Conservation (phyloP, 768 basidiomycete genomes). For the Infundibulicybe gibba region DNA sequence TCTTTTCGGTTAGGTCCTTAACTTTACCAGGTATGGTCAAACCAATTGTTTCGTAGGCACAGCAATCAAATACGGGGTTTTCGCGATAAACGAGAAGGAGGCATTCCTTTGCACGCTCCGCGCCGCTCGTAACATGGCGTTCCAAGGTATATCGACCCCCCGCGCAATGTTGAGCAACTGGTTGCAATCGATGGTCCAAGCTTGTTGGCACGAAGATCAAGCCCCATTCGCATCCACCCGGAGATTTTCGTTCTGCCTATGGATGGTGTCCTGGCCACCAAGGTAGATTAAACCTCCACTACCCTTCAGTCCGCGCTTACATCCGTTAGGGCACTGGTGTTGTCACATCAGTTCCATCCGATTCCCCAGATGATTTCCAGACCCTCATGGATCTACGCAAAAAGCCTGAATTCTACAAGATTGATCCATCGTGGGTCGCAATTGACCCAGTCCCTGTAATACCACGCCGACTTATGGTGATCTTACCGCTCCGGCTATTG, state of each 20-base stretch:
- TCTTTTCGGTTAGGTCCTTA: constrained; percentile 4
- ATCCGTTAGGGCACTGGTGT: constrained; percentile 83
- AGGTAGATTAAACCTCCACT: constrained; percentile 38
- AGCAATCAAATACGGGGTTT: constrained; percentile 87
- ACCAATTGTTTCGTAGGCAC: constrained; percentile 97
- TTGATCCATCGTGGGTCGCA: constrained; percentile 83
- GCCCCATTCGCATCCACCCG: constrained; percentile 81
- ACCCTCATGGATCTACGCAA: constrained; percentile 90
- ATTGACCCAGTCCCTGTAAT: constrained; percentile 87
- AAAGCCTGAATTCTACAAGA: constrained; percentile 95
- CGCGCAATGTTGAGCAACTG: constrained; percentile 69
- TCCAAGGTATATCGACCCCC: constrained; percentile 77
- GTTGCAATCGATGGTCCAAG: constrained; percentile 75
- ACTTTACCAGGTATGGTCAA: constrained; percentile 78
- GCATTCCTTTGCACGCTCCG: constrained; percentile 88
- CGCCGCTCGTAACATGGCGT: constrained; percentile 96
- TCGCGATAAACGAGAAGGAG: constrained; percentile 81
- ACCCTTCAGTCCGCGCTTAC: background rate
- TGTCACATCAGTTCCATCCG: constrained; percentile 96
- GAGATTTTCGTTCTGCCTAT: constrained; percentile 98
- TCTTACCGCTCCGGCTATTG: constrained; percentile 77
- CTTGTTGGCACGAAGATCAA: constrained; percentile 88
- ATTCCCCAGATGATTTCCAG: constrained; percentile 95
- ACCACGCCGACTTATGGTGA: constrained; percentile 91
- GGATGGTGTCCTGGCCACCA: constrained; percentile 96